phyloP scores from a whole-genome alignment of 179 eudicot species.

The Spergularia azorica region DNA sequence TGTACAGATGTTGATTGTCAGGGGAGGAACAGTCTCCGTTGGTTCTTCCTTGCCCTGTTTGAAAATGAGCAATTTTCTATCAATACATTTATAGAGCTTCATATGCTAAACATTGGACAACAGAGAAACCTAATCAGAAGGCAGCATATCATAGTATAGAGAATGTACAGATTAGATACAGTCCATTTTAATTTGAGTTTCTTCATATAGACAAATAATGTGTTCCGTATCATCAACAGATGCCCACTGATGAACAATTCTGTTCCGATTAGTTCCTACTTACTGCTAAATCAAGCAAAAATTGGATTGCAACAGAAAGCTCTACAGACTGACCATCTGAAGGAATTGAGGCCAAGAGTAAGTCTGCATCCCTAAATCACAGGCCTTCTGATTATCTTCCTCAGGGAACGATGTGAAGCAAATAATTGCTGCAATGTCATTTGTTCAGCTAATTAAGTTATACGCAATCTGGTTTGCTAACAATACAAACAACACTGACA shows the following conservation, averaged over 20 bases:
- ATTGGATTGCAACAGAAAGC: not conserved
- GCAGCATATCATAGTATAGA: not conserved
- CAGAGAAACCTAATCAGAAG: not conserved
- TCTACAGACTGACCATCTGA: constrained; percentile 46
- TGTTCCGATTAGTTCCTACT: too few relatives aligned
- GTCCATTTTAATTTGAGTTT: too few relatives aligned
- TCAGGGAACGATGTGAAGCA: constrained; percentile 72
- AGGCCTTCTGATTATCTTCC: constrained; percentile 53
- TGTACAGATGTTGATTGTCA: constrained; percentile 63
- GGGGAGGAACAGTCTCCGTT: constrained; percentile 58
- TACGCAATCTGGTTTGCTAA: not conserved
- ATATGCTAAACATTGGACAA: not conserved
- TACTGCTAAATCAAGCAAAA: not conserved
- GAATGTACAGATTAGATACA: too few relatives aligned
- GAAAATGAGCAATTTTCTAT: constrained; percentile 1
- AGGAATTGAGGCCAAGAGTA: constrained; percentile 77
- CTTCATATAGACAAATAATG: too few relatives aligned
- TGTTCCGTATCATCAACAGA: too few relatives aligned
- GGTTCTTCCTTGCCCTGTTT: constrained; percentile 68
- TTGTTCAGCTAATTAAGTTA: constrained; percentile 10
- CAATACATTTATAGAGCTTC: not conserved
- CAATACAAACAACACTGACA: not conserved
- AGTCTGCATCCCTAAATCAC: constrained; percentile 44
- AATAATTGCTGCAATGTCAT: constrained; percentile 63
- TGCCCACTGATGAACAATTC: too few relatives aligned